These are phyloP conservation scores for Tricholoma furcatifolium DNA, from an alignment of 768 basidiomycete species.

Conservation along the genomic window DNA sequence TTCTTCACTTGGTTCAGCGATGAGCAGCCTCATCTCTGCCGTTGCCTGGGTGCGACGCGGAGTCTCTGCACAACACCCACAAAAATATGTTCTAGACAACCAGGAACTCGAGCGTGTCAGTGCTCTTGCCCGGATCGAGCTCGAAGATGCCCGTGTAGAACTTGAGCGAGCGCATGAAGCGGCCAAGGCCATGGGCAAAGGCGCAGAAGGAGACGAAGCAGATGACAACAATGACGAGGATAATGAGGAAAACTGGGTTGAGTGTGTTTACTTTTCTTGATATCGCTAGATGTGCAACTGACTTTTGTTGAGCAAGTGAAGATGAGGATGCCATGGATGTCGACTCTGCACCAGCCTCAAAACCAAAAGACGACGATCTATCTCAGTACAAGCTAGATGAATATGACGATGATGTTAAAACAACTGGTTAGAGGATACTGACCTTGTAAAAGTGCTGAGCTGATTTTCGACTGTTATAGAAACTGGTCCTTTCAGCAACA, in stretches of 20 bases:
- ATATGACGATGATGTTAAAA: conserved; percentile 77
- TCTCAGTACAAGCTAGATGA: conserved; percentile 87
- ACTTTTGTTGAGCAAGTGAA: conserved; percentile 27
- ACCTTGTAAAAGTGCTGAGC: conserved; percentile 3
- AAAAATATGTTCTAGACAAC: conserved; percentile 89
- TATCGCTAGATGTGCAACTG: conserved; percentile 7
- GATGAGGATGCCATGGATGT: conserved; percentile 62
- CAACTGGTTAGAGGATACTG: conserved; percentile 27
- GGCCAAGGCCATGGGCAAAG: conserved; percentile 67
- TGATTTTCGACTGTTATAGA: conserved; percentile 34
- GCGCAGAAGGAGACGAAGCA: conserved; percentile 63
- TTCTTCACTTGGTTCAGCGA: conserved; percentile 25
- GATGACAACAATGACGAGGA: conserved; percentile 56
- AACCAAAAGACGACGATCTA: conserved; percentile 59
- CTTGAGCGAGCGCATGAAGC: conserved; percentile 80
- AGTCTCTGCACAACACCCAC: conserved; percentile 68
- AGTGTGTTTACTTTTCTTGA: conserved; percentile 57
- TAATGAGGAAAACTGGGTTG: conserved; percentile 72
- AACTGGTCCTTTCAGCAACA: conserved; percentile 86
- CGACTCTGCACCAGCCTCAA: conserved; percentile 36
- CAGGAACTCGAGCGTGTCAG: conserved; percentile 88
- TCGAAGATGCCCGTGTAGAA: conserved; percentile 88
- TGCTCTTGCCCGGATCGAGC: conserved; percentile 79
- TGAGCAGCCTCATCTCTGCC: conserved; percentile 77
- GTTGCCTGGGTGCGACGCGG: conserved; percentile 84